A percentile compares a stretch with the other conserved stretches of the same genome.
Evolutionary conservation across 805 yeast species (phyloP).

Genomic region (Millerozyma acaciae): DNA sequence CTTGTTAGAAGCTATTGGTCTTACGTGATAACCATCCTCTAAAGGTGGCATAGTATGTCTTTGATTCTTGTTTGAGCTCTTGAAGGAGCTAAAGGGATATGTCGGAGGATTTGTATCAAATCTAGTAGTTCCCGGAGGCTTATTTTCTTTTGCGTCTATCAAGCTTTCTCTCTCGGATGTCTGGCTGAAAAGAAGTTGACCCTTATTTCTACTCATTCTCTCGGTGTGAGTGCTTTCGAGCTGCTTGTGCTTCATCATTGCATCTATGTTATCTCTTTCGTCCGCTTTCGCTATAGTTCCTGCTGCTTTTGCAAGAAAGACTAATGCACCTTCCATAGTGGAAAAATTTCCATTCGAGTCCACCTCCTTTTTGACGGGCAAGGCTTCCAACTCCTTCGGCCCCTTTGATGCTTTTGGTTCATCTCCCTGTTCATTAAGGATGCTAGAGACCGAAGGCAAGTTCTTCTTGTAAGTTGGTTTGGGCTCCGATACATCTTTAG

Average conservation of each 20-base stretch:
- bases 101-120: slow-evolving; percentile 1
- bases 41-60: slow-evolving; percentile 43
- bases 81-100: background rate
- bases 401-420: background rate
- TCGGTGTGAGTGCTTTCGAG: slow-evolving; percentile 28
- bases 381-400: background rate
- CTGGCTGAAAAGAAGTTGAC: background rate
- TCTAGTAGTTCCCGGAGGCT: no score
- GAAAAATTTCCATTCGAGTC: slow-evolving; percentile 19
- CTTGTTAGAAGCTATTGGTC: slow-evolving; percentile 45
- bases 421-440: slow-evolving; percentile 13
- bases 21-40: slow-evolving; percentile 35
- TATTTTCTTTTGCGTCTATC: background rate
- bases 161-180: background rate
- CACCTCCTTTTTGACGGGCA: background rate
- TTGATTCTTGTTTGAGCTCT: slow-evolving; percentile 7
- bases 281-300: slow-evolving; percentile 71
- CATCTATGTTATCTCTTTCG: slow-evolving; percentile 58
- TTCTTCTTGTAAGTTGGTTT: background rate
- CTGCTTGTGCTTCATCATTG: slow-evolving; percentile 44
- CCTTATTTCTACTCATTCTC: slow-evolving; percentile 1
- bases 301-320: slow-evolving; percentile 73
- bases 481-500: background rate
- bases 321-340: slow-evolving; percentile 58
- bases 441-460: slow-evolving; percentile 13